A percentile compares a stretch with the other conserved stretches of the same genome.
phyloP scores from a whole-genome alignment of 495 filamentous ascomycete genomes.

The Oidiodendron maius region DNA sequence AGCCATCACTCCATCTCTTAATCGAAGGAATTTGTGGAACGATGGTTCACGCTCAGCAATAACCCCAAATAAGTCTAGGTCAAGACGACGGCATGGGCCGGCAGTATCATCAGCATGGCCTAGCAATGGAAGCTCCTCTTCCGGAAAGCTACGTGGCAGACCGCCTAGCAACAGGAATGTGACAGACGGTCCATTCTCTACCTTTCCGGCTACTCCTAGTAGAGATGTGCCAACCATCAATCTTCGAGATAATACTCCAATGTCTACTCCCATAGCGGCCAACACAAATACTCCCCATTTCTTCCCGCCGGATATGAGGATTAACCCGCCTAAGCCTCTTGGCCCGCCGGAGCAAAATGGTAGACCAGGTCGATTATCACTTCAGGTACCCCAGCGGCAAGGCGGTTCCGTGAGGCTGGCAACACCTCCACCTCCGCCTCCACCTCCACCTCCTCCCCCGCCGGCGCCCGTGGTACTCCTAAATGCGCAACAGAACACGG shows the following conservation, averaged over 20 bases:
- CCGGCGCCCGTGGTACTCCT: conserved; percentile 34
- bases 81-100: conserved; percentile 76
- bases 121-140: conserved; percentile 55
- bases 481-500: conserved; percentile 41
- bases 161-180: conserved; percentile 76
- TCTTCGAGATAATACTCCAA: conserved; percentile 22
- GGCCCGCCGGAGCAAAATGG: conserved; percentile 16
- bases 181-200: conserved; percentile 76
- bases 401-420: conserved; percentile 73
- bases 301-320: conserved; percentile 20
- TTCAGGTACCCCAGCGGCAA: conserved; percentile 74
- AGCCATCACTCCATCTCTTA: conserved; percentile 59
- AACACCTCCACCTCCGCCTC: conserved; percentile 64
- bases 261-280: conserved; percentile 28
- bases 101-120: conserved; percentile 96
- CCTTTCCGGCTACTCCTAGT: conserved; percentile 71
- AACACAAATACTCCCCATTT: conserved; percentile 23
- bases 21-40: conserved; percentile 38
- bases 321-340: conserved; percentile 7
- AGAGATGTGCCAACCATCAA: conserved; percentile 25
- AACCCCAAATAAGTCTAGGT: conserved; percentile 55
- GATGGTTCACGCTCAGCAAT: conserved; percentile 66
- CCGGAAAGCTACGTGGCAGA: conserved; percentile 65
- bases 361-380: conserved; percentile 53
- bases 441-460: too few species aligned